Evolutionary conservation across 805 yeast species (phyloP), one percentile per base, ranked within the genome.

Genomic region (Starmerella ratchasimensis): DNA sequence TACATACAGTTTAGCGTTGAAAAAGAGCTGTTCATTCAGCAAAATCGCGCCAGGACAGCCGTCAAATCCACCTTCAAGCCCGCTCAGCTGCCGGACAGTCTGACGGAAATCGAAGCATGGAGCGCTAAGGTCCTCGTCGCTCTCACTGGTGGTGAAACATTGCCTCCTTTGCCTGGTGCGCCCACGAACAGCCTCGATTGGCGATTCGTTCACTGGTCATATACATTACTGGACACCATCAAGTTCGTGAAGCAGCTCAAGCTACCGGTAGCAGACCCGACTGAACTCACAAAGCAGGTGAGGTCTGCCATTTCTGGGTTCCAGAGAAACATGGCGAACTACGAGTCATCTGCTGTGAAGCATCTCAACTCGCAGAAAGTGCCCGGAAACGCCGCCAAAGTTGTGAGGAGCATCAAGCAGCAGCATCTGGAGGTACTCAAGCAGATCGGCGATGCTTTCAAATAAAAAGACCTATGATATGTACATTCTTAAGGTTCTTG

Each of bases 101-200:
- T 64, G 22, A 60, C 66, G 0, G 48, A 41, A 1, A 57, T 58
- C 13, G 72, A 67, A 37, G 48, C 46, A 26, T 65, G 67, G 67
- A 48, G 53, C 14, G 41, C 55, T 6, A 39, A 41, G 10, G 47
- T 43, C 3, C 39, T 53, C 11, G 37, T 41, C 17, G 19, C 31
- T 14, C 39, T 57, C n/a, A 41, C 37, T 8, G 16, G 9, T 7
- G 17, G 23, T 8, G 23, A 4, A 6, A 13, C 23, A 3, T 15
- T 28, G 23, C 15, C 15, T 6, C 28, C 14, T 6, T 5, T 32
- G 14, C 28, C 33, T 4, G 26, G 11, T 3, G 23, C 37, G 23
- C 37, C 42, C 1, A 14, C 28, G 8, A 38, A 28, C 15, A 16
- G 21, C 10, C 27, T 39, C 3, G 41, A 44, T 35, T 55, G 60